Base-by-base conservation (phyloP, 2,329 filamentous ascomycete species). In the Hypoxylon sp. region DNA sequence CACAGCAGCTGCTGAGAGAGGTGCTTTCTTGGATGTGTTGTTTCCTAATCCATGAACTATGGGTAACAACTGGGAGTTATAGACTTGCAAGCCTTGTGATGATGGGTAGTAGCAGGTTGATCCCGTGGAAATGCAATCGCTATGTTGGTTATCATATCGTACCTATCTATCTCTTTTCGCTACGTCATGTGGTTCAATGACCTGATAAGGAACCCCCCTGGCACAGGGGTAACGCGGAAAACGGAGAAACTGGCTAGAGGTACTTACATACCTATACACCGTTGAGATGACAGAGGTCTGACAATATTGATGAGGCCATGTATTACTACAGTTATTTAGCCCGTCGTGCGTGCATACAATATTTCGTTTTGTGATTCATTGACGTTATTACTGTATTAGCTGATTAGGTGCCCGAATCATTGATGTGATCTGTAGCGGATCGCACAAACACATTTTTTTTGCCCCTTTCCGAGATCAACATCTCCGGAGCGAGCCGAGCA, bases 151-250 rank as follows among this genome's bases (percentile, higher is more conserved):
- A 38, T 58, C 55, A 21, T 41, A 43, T 19, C 14, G 5, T 43
- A n/a, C 45, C 10, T 49, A 19, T 17, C 19, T 57, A 58, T 48
- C 43, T 17, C n/a, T 14, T 50, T 50, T 51, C 11, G 23, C 55
- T 66, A 69, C 63, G 67, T 69, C 63, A 67, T 69, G 63, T 67
- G 59, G 60, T 34, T 48, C 53, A 60, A 51, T 32, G 60, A 21
- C 17, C 10, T 63, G 63, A 66, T 67, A 69, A 69, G 56, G 34
- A 19, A 60, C 5, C 2, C 17, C 38, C 38, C 5, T 43, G 38
- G 55, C 55, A 58, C 59, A 66, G 50, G 63, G 63, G 61, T 19
- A 49, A 59, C 49, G 48, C 48, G 21, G 50, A 60, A 65, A 65
- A 59, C 32, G 56, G 55, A 36, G 55, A 50, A 63, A 46, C 52